Evolutionary conservation across 148 eudicot species (phyloP).

Genomic region (Vaccinium myrtillus): DNA sequence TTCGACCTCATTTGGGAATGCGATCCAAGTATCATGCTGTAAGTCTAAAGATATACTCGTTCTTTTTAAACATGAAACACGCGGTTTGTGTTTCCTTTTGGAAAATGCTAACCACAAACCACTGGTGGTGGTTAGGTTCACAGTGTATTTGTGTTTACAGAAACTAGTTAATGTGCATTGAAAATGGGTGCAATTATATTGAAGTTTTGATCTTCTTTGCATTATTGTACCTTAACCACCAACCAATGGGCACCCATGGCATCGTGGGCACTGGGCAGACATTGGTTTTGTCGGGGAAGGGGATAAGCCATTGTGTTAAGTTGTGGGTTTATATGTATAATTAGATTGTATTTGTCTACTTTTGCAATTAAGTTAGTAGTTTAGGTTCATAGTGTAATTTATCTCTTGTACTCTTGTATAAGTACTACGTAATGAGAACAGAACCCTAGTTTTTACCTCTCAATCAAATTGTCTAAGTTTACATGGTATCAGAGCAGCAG

Average conservation of each 20-base stretch:
- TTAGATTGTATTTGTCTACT: too few relatives aligned
- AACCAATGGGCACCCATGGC: not conserved
- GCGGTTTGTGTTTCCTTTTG: not conserved
- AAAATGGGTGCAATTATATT: not conserved
- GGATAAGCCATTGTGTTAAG: not conserved
- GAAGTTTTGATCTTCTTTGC: not conserved
- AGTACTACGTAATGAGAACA: too few relatives aligned
- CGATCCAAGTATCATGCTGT: slow-evolving; percentile 92
- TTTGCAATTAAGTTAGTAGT: too few relatives aligned
- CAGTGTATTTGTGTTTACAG: not conserved
- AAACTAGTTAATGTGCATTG: not conserved
- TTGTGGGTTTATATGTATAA: too few relatives aligned
- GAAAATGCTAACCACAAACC: not conserved
- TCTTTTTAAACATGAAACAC: not conserved
- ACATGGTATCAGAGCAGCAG: too few relatives aligned
- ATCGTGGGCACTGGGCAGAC: not conserved
- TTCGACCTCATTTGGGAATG: slow-evolving; percentile 83
- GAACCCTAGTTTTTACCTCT: too few relatives aligned
- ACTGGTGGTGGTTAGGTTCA: not conserved
- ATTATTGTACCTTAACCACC: not conserved
- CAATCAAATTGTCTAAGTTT: too few relatives aligned
- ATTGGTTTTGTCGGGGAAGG: not conserved
- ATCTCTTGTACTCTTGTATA: too few relatives aligned
- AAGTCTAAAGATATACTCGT: slow-evolving; percentile 29
- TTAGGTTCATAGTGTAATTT: too few relatives aligned